Base-by-base conservation (phyloP, 2,329 filamentous ascomycete genomes). In the Cytospora chrysosperma region DNA sequence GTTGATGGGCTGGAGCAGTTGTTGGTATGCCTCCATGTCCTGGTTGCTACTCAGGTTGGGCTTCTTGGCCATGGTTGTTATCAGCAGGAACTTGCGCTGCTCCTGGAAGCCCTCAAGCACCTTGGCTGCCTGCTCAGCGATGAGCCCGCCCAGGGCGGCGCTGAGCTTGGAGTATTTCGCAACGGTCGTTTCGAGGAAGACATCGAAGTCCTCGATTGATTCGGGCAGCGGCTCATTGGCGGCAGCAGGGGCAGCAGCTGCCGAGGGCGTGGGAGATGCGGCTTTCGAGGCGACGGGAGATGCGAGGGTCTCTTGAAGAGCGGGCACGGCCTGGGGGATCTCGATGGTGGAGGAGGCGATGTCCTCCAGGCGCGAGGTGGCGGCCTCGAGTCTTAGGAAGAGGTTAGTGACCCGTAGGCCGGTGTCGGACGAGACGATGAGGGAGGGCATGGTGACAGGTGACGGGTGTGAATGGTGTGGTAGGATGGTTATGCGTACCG, bases 341-440 rank as follows among this genome's bases (percentile, higher is more conserved):
- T 90, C 88, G 69, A 85, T 79, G 61, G 84, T 86, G 19, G 92
- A 89, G 69, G 91, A 88, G 53, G 95, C 94, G 73, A 99, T 97
- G 76, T 99, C 95, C 81, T 99, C 95, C 62, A 99, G 87, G 64
- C 95, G 89, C 68, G 93, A 95, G 59, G 95, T 99, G 47, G 95
- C 95, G 75, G 95, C 95, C 84, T 99, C 95, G 70, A 99, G 90
- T 79, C 95, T 99, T 75, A 69, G 68, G 62, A 81, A 73, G 65
- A 74, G 64, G 77, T 87, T 75, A 86, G 85, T 72, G 75, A 69
- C 66, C 73, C 77, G 72, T 77, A 68, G 62, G 67, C 67, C 58
- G 64, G 56, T 59, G n/a, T 62, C 56, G 51, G 53, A 54, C 40
- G 67, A 64, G 40, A 64, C 56, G 34, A 73, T 67, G 62, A 68